Base-by-base conservation (phyloP, 108 stramenopile species). In the Nannochloropsis granulata region DNA sequence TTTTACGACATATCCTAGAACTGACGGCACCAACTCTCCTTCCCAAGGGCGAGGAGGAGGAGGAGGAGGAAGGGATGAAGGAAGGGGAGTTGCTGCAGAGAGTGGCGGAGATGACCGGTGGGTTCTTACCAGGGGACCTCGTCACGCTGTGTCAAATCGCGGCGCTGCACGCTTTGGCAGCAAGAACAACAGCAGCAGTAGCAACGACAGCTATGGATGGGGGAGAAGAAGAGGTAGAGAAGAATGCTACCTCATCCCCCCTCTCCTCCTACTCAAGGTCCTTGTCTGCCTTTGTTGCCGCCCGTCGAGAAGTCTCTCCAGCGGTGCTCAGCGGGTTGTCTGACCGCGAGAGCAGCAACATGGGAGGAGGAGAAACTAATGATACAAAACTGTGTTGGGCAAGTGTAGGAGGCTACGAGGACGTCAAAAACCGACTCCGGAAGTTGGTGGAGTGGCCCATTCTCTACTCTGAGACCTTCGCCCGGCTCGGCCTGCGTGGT, bases 361-460 rank as follows among this genome's bases (percentile, higher is more conserved):
- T 23, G 24, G 81, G 81, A 13, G 81, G 85, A 44, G 21, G 42
- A 23, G 34, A 16, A 34, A 44, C 25, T 0, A 0, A 44, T 12
- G 43, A 81, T n/a, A 23, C 19, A 12, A 84, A 80, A 23, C 34
- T 34, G 34, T 34, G 34, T 5, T 88, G 87, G 87, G 82, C 12
- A 8, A 44, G 81, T 13, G 82, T 88, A 46, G 87, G 87, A 8
- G 87, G 87, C 3, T 88, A 85, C 79, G 43, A 71, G 82, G 84
- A 81, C 24, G 87, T 84, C 23, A 88, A 85, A 78, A 42, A 46
- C 9, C 78, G 87, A 44, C 84, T 88, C 11, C 71, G 78, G 84
- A 84, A 82, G 34, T 81, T 88, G 44, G 84, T 88, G 43, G 84
- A 88, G 84, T 88, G 87, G 87, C 87, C 87, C 43, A 85, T 84